These are phyloP conservation scores for Cystofilobasidium ferigula DNA, from an alignment of 768 basidiomycete species.

Conservation along the genomic window DNA sequence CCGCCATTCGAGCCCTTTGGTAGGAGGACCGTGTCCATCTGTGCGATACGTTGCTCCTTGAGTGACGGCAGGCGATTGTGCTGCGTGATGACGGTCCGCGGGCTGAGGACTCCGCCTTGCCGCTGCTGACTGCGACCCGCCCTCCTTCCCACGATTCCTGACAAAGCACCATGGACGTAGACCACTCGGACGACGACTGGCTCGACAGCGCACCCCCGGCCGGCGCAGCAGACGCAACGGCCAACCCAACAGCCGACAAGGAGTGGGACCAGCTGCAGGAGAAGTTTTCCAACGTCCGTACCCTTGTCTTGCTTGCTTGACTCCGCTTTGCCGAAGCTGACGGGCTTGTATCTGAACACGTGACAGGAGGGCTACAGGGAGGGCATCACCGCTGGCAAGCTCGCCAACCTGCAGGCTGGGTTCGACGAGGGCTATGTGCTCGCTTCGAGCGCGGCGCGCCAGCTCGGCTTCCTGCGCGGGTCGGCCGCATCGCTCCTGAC, in stretches of 20 bases:
- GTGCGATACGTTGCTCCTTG: no score
- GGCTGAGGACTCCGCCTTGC: no score
- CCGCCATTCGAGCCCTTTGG: no score
- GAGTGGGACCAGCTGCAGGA: constrained; percentile 16
- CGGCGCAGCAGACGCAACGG: no score
- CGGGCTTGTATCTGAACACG: background rate
- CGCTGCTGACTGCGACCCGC: no score
- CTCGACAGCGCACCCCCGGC: background rate
- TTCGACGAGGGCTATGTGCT: constrained; percentile 75
- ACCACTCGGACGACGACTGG: constrained; percentile 17
- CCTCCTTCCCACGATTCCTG: background rate
- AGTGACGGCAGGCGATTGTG: no score
- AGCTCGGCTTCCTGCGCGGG: constrained; percentile 69
- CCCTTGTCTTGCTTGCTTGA: background rate
- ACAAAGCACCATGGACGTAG: background rate
- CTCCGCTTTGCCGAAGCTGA: no score
- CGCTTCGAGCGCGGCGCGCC: constrained; percentile 62
- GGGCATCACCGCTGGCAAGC: constrained; percentile 86
- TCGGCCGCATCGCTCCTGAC: constrained; percentile 51
- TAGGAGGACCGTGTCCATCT: background rate
- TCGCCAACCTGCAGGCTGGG: constrained; percentile 71
- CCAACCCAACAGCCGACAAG: constrained; percentile 6
- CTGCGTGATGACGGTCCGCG: no score
- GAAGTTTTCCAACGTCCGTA: constrained; percentile 19
- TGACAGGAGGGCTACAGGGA: constrained; percentile 84